Evolutionary conservation across 768 basidiomycete species (phyloP), one percentile per base, ranked within the genome.

Genomic region (Termitomyces sp.): DNA sequence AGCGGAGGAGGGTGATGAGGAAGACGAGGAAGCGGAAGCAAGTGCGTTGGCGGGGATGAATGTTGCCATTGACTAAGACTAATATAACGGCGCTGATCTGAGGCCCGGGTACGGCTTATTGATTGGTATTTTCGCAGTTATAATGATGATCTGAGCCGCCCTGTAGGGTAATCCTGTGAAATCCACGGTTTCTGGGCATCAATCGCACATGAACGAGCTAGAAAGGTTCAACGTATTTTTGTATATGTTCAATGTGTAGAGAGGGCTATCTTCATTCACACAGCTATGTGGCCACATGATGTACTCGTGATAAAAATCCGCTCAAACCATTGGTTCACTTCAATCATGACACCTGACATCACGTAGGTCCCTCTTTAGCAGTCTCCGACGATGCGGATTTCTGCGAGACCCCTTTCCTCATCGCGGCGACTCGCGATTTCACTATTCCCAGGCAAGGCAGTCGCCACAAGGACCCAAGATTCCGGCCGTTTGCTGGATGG

Each of bases 1-100:
- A 19, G 82, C 81, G 25, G 83, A 82, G 48, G 79, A 75, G 31
- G 76, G 74, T 56, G 70, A 70, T 34, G 68, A 63, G 40, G 57
- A 45, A 51, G 75, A 75, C 54, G 69, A 68, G n/a, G 68, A 65
- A 40, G 58, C n/a, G 49, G 63, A 51, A 56, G 56, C 60, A 7
- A 59, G 38, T 23, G 61, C 40, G 25, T 50, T 56, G 21, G 54
- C 44, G 21, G 53, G 54, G 21, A 60, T 66, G 44, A 63, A 63
- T 47, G 64, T 66, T 34, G 64, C 66, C 48, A 29, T 67, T 35
- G 62, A 60, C 19, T 65, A 10, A 54, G n/a, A n/a, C n/a, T n/a
- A n/a, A n/a, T n/a, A 11, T 8, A 23, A 2, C 25, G 11, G 49
- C 11, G 37, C 27, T 25, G 3, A 16, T 44, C n/a, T 31, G 49